Base-by-base conservation (phyloP, 1,284 basidiomycete genomes). In the Singerocomus inundabilis region DNA sequence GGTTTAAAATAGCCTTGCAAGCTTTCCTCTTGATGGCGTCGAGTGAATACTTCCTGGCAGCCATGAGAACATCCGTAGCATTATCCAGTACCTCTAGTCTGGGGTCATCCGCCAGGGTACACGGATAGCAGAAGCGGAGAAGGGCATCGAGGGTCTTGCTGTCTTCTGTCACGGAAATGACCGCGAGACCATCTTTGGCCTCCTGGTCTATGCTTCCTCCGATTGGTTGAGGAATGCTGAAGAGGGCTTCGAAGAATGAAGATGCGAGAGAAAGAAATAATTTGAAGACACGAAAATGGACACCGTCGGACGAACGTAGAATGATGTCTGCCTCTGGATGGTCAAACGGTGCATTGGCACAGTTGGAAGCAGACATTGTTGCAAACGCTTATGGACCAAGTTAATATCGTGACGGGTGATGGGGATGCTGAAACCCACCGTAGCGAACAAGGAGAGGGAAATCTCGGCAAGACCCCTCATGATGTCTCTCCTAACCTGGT, bases 81-180 rank as follows among this genome's bases (percentile, higher is more conserved):
- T 53, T 40, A 6, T 40, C 36, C 5, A 56, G 13, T 8, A 45
- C 38, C 11, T 48, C 44, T n/a, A 59, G 24, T 4, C 21, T 34
- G 6, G 59, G 58, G 18, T 56, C 57, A 4, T 61, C 54, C 9
- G 57, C 50, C 25, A 61, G 16, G 13, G 59, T 59, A 5, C 49
- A 58, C 3, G 57, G 58, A 51, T n/a, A n/a, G n/a, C n/a, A n/a
- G n/a, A n/a, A n/a, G n/a, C n/a, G n/a, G n/a, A n/a, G n/a, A n/a
- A n/a, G n/a, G n/a, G n/a, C n/a, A n/a, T n/a, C n/a, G n/a, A n/a
- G n/a, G n/a, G n/a, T n/a, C n/a, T n/a, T n/a, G 35, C 51, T 51
- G 28, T 48, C 44, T 30, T 61, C 58, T 7, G 54, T 34, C 1
- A 61, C 30, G 1, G 44, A 35, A 15, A 61, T 35, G 28, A 59